Evolutionary conservation across 1,139 yeast genomes (phyloP), one percentile per base, ranked within the genome.

Genomic region (Pichia sp.): DNA sequence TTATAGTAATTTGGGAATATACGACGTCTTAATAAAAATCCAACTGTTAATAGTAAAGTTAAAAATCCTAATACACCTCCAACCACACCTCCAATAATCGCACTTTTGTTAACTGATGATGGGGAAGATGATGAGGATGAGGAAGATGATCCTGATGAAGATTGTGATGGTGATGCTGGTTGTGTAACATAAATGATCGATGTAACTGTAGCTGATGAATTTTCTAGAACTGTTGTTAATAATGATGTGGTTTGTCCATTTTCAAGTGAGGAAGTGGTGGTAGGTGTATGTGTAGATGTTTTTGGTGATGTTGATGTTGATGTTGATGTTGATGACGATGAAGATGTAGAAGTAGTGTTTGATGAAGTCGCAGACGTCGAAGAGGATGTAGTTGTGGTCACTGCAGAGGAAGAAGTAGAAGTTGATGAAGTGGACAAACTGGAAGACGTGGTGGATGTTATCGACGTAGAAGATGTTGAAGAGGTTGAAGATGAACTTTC

Each of bases 51-150:
- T n/a, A 81, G 56, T 8, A 76, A 62, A 9, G 73, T 72, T 3
- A 79, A 60, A 1, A 73, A 82, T 16, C 74, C 84, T 19, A 80
- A 67, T 5, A 66, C 84, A 41, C 88, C 86, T 30, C 88, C 89
- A 16, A 82, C 84, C 1, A 79, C 87, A 29, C 87, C 87, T 18
- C 89, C 89, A 18, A 78, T 84, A 45, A 83, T 80, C 38, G 87
- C 80, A 6, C 83, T 87, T 52, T 69, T 68, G 46, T 59, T 65
- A 27, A 57, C 47, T 7, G 60, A 53, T 4, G 48, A 44, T 14
- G 59, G 38, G 13, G 59, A 33, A 3, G 65, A 42, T 9, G 60
- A 42, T 2, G 63, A 44, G 3, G 63, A 30, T 7, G 61, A 22
- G 1, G 60, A 22, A 1, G 58, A 19, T 10, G 60, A 3, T 5